Base-by-base conservation (phyloP, 192 early-diverging fungal genomes). In the Coemansia biformis region DNA sequence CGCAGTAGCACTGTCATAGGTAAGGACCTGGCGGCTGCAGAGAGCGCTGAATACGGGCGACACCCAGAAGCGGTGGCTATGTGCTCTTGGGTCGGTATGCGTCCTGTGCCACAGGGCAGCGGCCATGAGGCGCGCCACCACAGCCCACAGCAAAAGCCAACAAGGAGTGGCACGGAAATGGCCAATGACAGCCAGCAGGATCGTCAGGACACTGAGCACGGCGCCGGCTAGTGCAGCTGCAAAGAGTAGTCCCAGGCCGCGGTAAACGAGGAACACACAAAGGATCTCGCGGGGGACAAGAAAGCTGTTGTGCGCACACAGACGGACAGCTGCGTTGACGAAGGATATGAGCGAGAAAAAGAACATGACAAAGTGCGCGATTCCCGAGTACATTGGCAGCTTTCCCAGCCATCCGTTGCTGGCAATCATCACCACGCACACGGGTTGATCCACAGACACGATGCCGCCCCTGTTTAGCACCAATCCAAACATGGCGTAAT, bases 321-420 rank as follows among this genome's bases (percentile, higher is more conserved):
- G 38, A 5, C 62, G 43, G 33, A 43, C 48, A 1, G 43, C 43
- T n/a, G 38, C 62, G 45, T 65, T 65, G 44, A 65, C 57, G 29
- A 48, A 55, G 3, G 62, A 65, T 8, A 65, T 51, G 28, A 38
- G 14, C 14, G 62, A 57, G 29, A 65, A 57, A 22, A 65, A 65
- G 30, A 31, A 48, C 36, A 52, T 21, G 7, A 53, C 24, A 22
- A 65, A 48, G 26, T 65, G 48, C 8, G 39, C 15, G 2, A 57
- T 18, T 2, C 34, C 49, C 19, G 54, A 5, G 45, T 57, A 57
- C 14, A 48, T 41, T 0, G 62, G 62, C 14, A 65, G 39, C 12
- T 42, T 35, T 8, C 30, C 32, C 18, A 57, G 54, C 62, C 62
- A 65, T 23, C 3, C 29, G 29, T 5, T 43, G 49, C 49, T 48